Base-by-base conservation (phyloP, 1,284 basidiomycete genomes). In the Termitomyces sp. region DNA sequence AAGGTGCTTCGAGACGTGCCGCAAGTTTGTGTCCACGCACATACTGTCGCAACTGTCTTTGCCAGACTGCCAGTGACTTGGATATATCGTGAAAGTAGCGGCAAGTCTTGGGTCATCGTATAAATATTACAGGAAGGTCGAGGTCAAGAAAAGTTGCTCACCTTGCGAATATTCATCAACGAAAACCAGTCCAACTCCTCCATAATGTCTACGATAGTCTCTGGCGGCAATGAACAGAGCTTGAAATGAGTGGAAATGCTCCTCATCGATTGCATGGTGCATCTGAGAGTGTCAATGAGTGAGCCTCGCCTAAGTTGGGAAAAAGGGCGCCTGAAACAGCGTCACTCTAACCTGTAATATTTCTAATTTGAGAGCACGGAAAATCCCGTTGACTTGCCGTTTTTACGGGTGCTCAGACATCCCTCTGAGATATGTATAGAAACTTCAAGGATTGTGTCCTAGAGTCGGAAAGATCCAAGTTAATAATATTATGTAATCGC, bases 161-260 rank as follows among this genome's bases (percentile, higher is more conserved):
- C 53, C 42, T 50, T 45, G 7, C 48, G 48, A 26, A 50, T 19
- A 12, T 43, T 17, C 51, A 56, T 53, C 34, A 56, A 41, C 2
- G 46, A 43, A 24, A 48, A 53, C 55, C 55, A 56, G 24, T 56
- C 55, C n/a, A 50, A 38, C 36, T 52, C 40, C 28, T 52, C 45
- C 28, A 54, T 42, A 9, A 58, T 49, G 24, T 39, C 21, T 28
- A 41, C 45, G 10, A 48, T 30, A 17, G 50, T 48, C 49, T 55
- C 49, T 48, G 42, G 34, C 24, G 36, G n/a, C 36, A 42, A 21
- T 7, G 41, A 42, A 42, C 24, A 6, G 24, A 52, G 7, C 42
- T 45, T 36, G n/a, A 36, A 46, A 45, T 17, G 28, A 31, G 13
- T 19, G 13, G 19, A 21, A 38, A n/a, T 31, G 30, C 21, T 24